A percentile compares a stretch with the other conserved stretches of the same genome.
phyloP scores from a whole-genome alignment of 495 filamentous ascomycete genomes.

The Cercophora newfieldiana region DNA sequence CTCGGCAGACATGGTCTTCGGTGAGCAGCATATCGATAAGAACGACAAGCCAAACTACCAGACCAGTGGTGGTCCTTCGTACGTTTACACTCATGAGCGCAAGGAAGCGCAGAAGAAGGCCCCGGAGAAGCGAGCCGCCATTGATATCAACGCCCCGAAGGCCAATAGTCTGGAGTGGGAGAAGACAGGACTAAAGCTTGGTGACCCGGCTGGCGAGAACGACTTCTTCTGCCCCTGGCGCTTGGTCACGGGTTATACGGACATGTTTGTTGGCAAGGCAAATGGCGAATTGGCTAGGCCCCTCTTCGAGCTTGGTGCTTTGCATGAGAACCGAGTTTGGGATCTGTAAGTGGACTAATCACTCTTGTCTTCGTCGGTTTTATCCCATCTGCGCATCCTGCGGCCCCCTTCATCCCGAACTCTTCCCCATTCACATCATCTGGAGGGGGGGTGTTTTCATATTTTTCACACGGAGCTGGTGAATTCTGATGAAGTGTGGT shows the following conservation, averaged over 20 bases:
- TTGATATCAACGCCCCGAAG: background rate
- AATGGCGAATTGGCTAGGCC: slow-evolving; percentile 50
- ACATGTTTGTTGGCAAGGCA: slow-evolving; percentile 53
- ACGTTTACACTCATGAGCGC: too few species aligned
- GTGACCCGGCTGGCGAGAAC: slow-evolving; percentile 26
- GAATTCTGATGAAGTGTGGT: background rate
- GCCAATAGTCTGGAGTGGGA: slow-evolving; percentile 25
- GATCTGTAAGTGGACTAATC: slow-evolving; percentile 62
- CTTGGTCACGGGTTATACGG: slow-evolving; percentile 59
- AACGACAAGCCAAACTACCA: too few species aligned
- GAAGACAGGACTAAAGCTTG: slow-evolving; percentile 26
- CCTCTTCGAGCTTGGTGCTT: slow-evolving; percentile 60
- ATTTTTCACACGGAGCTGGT: too few species aligned
- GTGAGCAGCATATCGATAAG: too few species aligned
- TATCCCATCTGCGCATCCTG: background rate
- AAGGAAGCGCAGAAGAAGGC: too few species aligned
- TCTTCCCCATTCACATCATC: background rate
- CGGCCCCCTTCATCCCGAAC: background rate
- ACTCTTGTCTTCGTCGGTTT: background rate
- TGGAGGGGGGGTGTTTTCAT: background rate
- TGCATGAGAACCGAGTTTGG: slow-evolving; percentile 57
- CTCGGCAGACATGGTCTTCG: too few species aligned
- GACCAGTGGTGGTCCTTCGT: too few species aligned
- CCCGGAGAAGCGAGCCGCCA: too few species aligned
- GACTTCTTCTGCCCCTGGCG: slow-evolving; percentile 60